Evolutionary conservation across 169 alveolate genomes (phyloP), one percentile per base, ranked within the genome.

Genomic region (Eimeria falciformis): DNA sequence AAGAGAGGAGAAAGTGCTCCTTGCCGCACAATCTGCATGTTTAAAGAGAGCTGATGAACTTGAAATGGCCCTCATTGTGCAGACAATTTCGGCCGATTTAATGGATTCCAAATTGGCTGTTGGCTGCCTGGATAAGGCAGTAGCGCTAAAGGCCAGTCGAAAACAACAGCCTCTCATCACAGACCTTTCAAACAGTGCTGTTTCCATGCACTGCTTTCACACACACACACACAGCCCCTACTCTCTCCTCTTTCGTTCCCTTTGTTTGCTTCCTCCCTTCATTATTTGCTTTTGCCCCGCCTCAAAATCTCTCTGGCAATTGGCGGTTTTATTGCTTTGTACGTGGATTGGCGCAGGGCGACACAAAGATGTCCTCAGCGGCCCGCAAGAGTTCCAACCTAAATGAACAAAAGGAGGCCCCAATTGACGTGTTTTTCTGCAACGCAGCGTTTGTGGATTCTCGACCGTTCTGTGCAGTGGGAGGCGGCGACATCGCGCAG

Each of bases 381-480:
- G 27, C 33, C 53, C 27, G 75, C 68, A 9, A 25, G 1, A 3
- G 3, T 6, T 33, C 40, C 5, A 66, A 46, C 5, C n/a, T 12
- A 25, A 23, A 43, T 68, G 46, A 77, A n/a, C 45, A 43, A 47
- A 71, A 18, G 73, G 87, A 50, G 47, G 87, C 47, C 27, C 93
- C 93, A 17, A 53, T 75, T 23, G 89, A 75, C 40, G 55, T 89
- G 4, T 68, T 89, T 50, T 89, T 89, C 84, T 89, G 93, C 82
- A 89, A 89, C 71, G 93, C 93, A 55, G 93, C 93, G 2, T 79
- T 46, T 4, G 89, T 75, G 18, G 88, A 75, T 71, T 89, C 93
- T 45, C 84, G 82, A n/a, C 84, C 93, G 47, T 45, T 89, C 77
- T 66, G 71, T 21, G 69, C 89, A 6, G 23, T 40, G 82, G 56